phyloP scores from a whole-genome alignment of 2,329 filamentous ascomycete genomes.

The Sarocladium brachiariae region DNA sequence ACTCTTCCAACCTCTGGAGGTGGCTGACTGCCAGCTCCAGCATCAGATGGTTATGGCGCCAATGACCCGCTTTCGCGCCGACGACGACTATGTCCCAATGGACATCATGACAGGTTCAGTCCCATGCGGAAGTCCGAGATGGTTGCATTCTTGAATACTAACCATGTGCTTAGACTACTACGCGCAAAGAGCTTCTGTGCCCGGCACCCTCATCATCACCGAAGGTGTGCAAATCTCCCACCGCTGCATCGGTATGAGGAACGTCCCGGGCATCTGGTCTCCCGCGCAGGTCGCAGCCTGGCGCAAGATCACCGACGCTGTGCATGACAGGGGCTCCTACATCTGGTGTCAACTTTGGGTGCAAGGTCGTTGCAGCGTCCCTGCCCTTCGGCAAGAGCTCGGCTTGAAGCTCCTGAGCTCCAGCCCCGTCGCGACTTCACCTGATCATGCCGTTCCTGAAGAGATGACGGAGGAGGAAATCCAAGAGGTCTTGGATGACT shows the following conservation, averaged over 20 bases:
- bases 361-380: conserved; percentile 41
- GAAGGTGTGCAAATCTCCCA: conserved; percentile 49
- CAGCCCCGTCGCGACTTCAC: conserved; percentile 32
- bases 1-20: conserved; percentile 13
- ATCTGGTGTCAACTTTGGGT: conserved; percentile 59
- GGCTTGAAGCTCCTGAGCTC: conserved; percentile 9
- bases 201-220: conserved; percentile 44
- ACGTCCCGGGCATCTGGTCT: conserved; percentile 49
- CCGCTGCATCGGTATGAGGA: conserved; percentile 32
- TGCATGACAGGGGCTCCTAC: conserved; percentile 52
- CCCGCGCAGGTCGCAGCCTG: conserved; percentile 50
- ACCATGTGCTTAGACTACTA: conserved; percentile 17
- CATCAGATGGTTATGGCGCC: conserved; percentile 18
- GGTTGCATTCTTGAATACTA: not conserved
- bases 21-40: conserved; percentile 14
- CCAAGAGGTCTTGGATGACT: conserved; percentile 51
- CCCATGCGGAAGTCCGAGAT: not conserved
- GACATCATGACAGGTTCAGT: conserved; percentile 14
- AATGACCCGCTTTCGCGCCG: conserved; percentile 17
- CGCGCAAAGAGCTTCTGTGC: conserved; percentile 23
- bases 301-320: conserved; percentile 51
- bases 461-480: conserved; percentile 62
- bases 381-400: not conserved
- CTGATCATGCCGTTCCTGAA: conserved; percentile 46
- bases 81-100: conserved; percentile 16